Percentiles rank a stretch among this genome's conserved stretches.
These are phyloP conservation scores for Podospora bellae-mahoneyi DNA, from an alignment of 495 filamentous ascomycete species.

Conservation along the genomic window DNA sequence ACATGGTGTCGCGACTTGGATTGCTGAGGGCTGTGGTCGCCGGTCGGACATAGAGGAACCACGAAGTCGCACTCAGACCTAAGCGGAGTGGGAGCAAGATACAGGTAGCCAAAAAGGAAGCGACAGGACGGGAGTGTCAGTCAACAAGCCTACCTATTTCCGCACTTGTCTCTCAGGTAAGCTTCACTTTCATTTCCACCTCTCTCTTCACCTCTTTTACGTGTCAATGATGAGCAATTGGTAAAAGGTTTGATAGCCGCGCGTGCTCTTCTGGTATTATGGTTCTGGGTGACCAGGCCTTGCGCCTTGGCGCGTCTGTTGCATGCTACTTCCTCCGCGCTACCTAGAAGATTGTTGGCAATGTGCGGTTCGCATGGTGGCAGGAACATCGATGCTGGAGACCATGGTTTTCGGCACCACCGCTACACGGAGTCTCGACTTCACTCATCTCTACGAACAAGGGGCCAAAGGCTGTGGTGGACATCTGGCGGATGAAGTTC, in stretches of 20 bases:
- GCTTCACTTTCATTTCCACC: constrained; percentile 13
- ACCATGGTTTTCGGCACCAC: constrained; percentile 14
- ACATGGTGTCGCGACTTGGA: neutral
- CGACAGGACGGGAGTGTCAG: neutral
- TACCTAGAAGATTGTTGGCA: constrained; percentile 26
- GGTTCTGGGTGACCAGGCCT: constrained; percentile 38
- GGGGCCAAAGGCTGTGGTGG: constrained; percentile 36
- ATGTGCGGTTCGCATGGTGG: constrained; percentile 14
- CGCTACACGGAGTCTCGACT: constrained; percentile 30
- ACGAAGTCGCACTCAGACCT: constrained; percentile 2
- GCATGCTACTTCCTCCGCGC: constrained; percentile 14
- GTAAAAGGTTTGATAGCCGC: constrained; percentile 61
- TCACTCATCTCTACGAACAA: constrained; percentile 15
- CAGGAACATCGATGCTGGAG: constrained; percentile 28
- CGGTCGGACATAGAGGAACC: neutral
- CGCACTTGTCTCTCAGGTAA: constrained; percentile 9
- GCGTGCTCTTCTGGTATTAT: constrained; percentile 35
- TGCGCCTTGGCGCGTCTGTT: constrained; percentile 32
- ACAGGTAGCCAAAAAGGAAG: neutral
- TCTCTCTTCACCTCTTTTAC: neutral
- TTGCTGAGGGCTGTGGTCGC: neutral
- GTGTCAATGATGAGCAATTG: constrained; percentile 57
- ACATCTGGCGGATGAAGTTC: constrained; percentile 22
- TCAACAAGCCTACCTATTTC: neutral
- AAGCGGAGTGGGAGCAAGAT: neutral